Conservation (phyloP, 148 eudicot species). For the Vaccinium corymbosum region DNA sequence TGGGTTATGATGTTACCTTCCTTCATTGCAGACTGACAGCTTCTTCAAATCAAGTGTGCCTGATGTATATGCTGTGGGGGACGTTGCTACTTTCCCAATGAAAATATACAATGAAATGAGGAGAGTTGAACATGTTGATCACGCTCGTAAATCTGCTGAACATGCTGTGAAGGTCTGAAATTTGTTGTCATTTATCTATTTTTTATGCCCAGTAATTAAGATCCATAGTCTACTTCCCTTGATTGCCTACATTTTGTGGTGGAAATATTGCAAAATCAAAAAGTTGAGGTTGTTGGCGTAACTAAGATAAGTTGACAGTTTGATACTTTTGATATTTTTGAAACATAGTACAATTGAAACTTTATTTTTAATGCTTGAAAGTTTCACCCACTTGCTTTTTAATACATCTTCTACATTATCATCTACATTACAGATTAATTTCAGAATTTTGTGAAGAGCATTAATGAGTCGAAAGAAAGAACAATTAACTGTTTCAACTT, state of each 20-base stretch:
- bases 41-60: constrained; percentile 81
- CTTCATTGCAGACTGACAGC: constrained; percentile 74
- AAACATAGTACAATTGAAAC: background rate
- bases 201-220: background rate
- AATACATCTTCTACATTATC: background rate
- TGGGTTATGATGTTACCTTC: constrained; percentile 15
- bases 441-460: background rate
- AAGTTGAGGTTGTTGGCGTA: background rate
- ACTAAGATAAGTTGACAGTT: background rate
- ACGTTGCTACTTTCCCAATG: constrained; percentile 95
- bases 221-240: background rate
- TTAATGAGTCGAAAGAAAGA: background rate
- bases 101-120: constrained; percentile 76
- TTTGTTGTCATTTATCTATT: background rate
- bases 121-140: constrained; percentile 98
- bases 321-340: background rate
- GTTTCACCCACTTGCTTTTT: background rate
- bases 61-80: constrained; percentile 95
- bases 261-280: background rate
- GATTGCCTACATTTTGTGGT: background rate
- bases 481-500: background rate
- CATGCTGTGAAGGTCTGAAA: constrained; percentile 87
- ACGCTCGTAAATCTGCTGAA: constrained; percentile 96
- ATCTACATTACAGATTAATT: background rate
- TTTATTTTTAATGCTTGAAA: background rate